Evolutionary conservation across 129 eudicot species (phyloP), one percentile per base, ranked within the genome.

Genomic region (Flaveria brownii): DNA sequence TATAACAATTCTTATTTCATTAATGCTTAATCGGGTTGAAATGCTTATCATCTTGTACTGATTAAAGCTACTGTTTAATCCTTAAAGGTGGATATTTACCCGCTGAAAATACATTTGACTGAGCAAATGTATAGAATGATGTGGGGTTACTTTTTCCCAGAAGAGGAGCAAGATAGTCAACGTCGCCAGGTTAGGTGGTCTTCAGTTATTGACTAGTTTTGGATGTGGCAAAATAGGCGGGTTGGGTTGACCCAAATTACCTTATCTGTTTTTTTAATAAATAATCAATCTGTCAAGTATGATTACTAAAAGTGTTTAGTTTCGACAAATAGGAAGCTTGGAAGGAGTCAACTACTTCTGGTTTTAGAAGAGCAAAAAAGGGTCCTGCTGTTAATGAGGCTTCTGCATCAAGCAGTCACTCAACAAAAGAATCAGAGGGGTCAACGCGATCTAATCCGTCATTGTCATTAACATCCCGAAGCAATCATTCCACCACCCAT

Each of bases 131-230:
- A 91, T 88, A 82, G 83, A 83, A 82, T 91, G 96, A 94, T 91
- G 97, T 94, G 99, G 99, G 96, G 77, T 61, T 94, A 94, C 83
- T 87, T 94, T 75, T 94, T 94, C 76, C 97, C 99, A 14, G 96
- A 91, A 85, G 99, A 94, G 80, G 99, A 94, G 77, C 97, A 94
- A 85, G 99, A 94, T 78, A 91, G 97, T 79, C 99, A 91, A 78
- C 79, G 99, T 79, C 88, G 96, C 41, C 99, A 94, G 96, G 99
- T 91, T 62, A 1, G 82, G 51, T 78, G 65, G 64, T 55, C 41
- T 36, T 36, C 41, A 36, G 8, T 36, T 36, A 36, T 36, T 36
- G 7, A 36, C 41, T 73, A 71, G n/a, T 28, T 26, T 43, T 70
- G 9, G 43, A 49, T 7, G 15, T 70, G 63, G 49, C 62, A 51